phyloP scores from a whole-genome alignment of 306 rosid species.

The Adenanthera pavonina region DNA sequence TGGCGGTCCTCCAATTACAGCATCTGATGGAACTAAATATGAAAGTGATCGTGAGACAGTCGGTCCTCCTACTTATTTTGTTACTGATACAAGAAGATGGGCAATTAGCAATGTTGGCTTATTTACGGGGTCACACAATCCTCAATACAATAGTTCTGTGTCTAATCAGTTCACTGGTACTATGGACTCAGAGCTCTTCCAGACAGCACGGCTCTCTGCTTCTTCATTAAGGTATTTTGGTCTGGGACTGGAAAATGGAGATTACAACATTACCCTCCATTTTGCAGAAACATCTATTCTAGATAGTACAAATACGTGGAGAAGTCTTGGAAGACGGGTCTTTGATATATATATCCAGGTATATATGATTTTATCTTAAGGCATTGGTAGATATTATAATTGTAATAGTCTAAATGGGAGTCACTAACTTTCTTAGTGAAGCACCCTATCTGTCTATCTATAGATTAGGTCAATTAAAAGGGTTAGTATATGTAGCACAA shows the following conservation, averaged over 20 bases:
- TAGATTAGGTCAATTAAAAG: background rate
- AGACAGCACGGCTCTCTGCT: constrained; percentile 76
- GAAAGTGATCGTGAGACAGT: constrained; percentile 63
- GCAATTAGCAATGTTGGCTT: constrained; percentile 78
- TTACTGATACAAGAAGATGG: constrained; percentile 61
- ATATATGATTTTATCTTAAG: background rate
- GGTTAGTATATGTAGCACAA: background rate
- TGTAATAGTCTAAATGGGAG: background rate
- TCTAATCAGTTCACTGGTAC: constrained; percentile 53
- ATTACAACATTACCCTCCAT: constrained; percentile 70
- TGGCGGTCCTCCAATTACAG: constrained; percentile 59
- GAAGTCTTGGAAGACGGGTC: constrained; percentile 74
- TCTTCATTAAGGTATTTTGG: constrained; percentile 90
- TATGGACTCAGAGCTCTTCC: constrained; percentile 61
- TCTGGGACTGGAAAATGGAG: constrained; percentile 70
- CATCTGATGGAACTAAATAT: constrained; percentile 45
- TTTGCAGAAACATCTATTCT: constrained; percentile 63
- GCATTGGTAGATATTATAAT: background rate
- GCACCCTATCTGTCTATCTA: too few relatives aligned
- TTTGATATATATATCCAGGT: too few relatives aligned
- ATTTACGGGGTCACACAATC: constrained; percentile 41
- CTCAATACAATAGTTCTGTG: constrained; percentile 38
- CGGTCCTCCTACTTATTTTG: constrained; percentile 76
- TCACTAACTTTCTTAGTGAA: background rate
- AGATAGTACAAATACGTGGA: constrained; percentile 50